These are phyloP conservation scores for Raffaelea ambrosiae DNA, from an alignment of 2,329 filamentous ascomycete species.

Conservation along the genomic window DNA sequence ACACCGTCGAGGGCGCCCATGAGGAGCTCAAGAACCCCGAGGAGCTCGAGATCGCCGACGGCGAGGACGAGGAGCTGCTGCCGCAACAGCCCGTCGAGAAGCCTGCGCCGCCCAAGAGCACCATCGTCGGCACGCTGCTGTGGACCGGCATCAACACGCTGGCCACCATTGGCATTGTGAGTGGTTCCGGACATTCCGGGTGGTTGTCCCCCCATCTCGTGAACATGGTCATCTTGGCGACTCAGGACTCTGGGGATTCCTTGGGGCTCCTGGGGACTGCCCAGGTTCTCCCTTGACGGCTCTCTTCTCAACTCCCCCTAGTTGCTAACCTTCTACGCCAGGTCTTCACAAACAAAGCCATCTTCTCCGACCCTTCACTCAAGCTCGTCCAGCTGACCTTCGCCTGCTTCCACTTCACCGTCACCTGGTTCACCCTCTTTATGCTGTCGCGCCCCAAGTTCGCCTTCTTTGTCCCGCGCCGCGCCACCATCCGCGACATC, in stretches of 20 bases:
- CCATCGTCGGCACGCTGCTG: constrained; percentile 29
- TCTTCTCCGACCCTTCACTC: constrained; percentile 55
- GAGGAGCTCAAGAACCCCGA: constrained; percentile 20
- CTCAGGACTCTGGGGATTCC: no score
- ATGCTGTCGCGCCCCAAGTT: constrained; percentile 50
- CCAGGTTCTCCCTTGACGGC: neutral
- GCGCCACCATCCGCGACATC: constrained; percentile 45
- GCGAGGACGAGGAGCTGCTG: constrained; percentile 32
- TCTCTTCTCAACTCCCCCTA: neutral
- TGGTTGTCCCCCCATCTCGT: no score
- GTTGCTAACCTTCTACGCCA: no score
- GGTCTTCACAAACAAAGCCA: constrained; percentile 64
- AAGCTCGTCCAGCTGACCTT: constrained; percentile 57
- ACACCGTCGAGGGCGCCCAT: constrained; percentile 19
- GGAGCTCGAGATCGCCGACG: constrained; percentile 28
- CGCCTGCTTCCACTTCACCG: constrained; percentile 59
- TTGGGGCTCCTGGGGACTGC: no score
- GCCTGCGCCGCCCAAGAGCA: constrained; percentile 23
- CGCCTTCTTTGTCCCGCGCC: constrained; percentile 49
- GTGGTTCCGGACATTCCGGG: constrained; percentile 13
- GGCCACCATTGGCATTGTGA: constrained; percentile 55
- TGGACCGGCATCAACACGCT: constrained; percentile 56
- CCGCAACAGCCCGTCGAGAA: constrained; percentile 26
- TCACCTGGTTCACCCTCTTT: constrained; percentile 57
- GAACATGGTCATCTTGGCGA: no score